Evolutionary conservation across 805 yeast species (phyloP).

Genomic region (Torulaspora gathmanii): DNA sequence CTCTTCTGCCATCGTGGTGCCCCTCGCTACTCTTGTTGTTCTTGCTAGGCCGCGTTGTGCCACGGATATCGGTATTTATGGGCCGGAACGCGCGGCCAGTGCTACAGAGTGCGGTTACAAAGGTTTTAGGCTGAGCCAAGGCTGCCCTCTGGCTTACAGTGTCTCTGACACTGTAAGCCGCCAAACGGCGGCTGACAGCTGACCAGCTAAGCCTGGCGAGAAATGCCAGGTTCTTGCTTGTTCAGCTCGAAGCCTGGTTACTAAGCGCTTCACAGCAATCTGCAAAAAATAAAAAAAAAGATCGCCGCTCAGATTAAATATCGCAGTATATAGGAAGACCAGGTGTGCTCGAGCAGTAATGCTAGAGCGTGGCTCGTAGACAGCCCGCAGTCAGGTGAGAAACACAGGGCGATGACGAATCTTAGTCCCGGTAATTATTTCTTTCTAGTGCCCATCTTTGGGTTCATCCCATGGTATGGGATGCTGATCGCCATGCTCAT

Average conservation of each 20-base stretch:
- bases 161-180: too few species aligned
- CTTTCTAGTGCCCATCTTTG: slow-evolving; percentile 57
- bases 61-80: too few species aligned
- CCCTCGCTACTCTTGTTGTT: background rate
- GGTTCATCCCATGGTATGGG: slow-evolving; percentile 79
- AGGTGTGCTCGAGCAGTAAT: background rate
- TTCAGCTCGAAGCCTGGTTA: too few species aligned
- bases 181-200: too few species aligned
- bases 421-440: slow-evolving; percentile 41
- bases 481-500: slow-evolving; percentile 77
- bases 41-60: background rate
- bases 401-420: background rate
- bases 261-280: background rate
- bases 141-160: too few species aligned
- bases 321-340: background rate
- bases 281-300: background rate
- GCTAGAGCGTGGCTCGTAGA: background rate
- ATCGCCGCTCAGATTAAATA: background rate
- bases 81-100: too few species aligned
- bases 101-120: too few species aligned
- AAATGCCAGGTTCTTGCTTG: too few species aligned
- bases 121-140: too few species aligned
- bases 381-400: background rate
- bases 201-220: background rate
- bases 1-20: slow-evolving; percentile 5